Conservation (phyloP, 2,329 filamentous ascomycete genomes). For the Zelopaecilomyces penicillatus region DNA sequence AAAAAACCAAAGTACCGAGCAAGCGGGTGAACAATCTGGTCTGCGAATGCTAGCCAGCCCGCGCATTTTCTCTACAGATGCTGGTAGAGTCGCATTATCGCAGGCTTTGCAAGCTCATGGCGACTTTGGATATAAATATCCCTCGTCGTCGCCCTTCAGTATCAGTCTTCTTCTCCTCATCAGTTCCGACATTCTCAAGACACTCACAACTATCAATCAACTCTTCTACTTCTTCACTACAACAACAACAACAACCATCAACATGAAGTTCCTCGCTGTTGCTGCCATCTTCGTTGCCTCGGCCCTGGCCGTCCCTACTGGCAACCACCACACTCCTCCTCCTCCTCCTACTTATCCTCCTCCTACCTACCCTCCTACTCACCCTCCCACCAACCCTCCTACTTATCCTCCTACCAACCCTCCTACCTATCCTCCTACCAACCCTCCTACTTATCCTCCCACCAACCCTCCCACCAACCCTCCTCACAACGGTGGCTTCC, state of each 20-base stretch:
- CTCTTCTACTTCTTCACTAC: neutral
- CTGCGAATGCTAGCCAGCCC: neutral
- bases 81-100: neutral
- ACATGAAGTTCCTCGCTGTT: constrained; percentile 13
- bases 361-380: neutral
- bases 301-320: constrained; percentile 9
- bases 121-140: neutral
- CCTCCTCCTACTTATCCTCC: neutral
- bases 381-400: neutral
- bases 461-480: neutral
- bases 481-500: neutral
- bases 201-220: constrained; percentile 2
- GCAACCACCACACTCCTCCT: neutral
- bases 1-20: no score
- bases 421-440: neutral
- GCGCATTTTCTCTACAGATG: neutral
- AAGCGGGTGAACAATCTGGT: no score
- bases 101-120: neutral
- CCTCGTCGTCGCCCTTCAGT: neutral
- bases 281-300: constrained; percentile 9
- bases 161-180: neutral
- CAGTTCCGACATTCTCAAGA: neutral
- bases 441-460: neutral
- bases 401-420: neutral
- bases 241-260: constrained; percentile 2